A percentile compares a stretch with the other conserved stretches of the same genome.
These are phyloP conservation scores for Glarea lozoyensis DNA, from an alignment of 495 filamentous ascomycete species.

Conservation along the genomic window DNA sequence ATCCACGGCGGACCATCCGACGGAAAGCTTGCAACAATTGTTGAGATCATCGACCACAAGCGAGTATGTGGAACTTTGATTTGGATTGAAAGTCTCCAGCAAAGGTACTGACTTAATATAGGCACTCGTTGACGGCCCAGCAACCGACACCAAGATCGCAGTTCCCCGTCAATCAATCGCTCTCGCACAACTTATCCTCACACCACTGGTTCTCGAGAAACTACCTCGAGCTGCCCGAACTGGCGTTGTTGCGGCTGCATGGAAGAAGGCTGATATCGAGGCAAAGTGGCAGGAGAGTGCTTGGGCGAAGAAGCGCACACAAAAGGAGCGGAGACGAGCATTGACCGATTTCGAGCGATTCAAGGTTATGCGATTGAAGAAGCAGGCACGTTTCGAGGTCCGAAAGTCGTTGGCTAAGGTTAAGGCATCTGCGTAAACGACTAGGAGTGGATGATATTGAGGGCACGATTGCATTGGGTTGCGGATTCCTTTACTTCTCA, in stretches of 20 bases:
- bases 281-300: slow-evolving; percentile 78
- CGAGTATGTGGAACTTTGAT: slow-evolving; percentile 65
- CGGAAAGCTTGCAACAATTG: slow-evolving; percentile 84
- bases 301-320: slow-evolving; percentile 83
- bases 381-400: slow-evolving; percentile 96
- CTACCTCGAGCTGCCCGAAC: slow-evolving; percentile 81
- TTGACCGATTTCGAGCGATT: slow-evolving; percentile 98
- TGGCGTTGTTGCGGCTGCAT: slow-evolving; percentile 69
- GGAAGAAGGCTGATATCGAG: slow-evolving; percentile 83
- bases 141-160: slow-evolving; percentile 58
- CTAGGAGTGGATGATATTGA: slow-evolving; percentile 13
- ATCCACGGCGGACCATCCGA: slow-evolving; percentile 66
- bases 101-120: slow-evolving; percentile 29
- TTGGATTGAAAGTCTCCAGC: slow-evolving; percentile 5
- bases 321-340: slow-evolving; percentile 74
- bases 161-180: slow-evolving; percentile 77
- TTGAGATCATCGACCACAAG: slow-evolving; percentile 99
- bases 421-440: slow-evolving; percentile 18
- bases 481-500: slow-evolving; percentile 25
- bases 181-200: slow-evolving; percentile 77
- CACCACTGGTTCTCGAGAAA: slow-evolving; percentile 79
- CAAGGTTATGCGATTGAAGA: slow-evolving; percentile 96
- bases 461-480: slow-evolving; percentile 24
- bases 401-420: slow-evolving; percentile 62
- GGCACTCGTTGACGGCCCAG: slow-evolving; percentile 93